Base-by-base conservation (phyloP, 768 basidiomycete species). In the Boletus rubroflammeus region DNA sequence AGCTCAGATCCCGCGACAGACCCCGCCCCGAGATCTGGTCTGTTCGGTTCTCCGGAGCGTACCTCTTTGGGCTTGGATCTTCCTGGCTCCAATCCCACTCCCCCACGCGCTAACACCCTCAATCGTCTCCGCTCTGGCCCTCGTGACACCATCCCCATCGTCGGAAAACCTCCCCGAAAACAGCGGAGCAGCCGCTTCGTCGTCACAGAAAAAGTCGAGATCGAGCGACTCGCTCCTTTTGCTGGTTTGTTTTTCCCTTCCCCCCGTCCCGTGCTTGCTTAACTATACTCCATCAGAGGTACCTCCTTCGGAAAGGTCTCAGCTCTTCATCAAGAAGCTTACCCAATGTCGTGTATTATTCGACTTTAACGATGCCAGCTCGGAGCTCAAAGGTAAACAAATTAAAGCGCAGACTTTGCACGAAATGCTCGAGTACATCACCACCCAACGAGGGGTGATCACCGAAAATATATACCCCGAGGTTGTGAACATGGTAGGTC, bases 361-460 rank as follows among this genome's bases (percentile, higher is more conserved):
- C 72, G 97, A 99, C 75, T 99, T 99, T 74, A 98, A 98, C 68
- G 97, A 99, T 69, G 90, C 94, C 43, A 95, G 90, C 64, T 80
- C 90, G 28, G 97, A 99, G 65, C 81, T 99, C 66, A 90, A 88
- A 72, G 95, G 94, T 61, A 99, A 99, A 76, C 96, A 98, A 72
- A 90, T 98, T 75, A 99, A 99, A 78, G 92, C 95, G 2, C 93
- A 97, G 72, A 93, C 97, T 14, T 75, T 99, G 57, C 92, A 97
- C 61, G 97, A 99, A 76, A 92, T 99, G 91, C 80, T 99, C 67
- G 97, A 99, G 68, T 98, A 98, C 70, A 97, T 99, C 73, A 98
- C 95, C 54, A 93, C 91, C 28, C 93, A 96, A 71, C 84, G 93
- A 54, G 90, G 90, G 57, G 93, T 98, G 64, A 95, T 99, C 68